Conservation (phyloP, 2,329 filamentous ascomycete genomes). For the Venturia pyrina region DNA sequence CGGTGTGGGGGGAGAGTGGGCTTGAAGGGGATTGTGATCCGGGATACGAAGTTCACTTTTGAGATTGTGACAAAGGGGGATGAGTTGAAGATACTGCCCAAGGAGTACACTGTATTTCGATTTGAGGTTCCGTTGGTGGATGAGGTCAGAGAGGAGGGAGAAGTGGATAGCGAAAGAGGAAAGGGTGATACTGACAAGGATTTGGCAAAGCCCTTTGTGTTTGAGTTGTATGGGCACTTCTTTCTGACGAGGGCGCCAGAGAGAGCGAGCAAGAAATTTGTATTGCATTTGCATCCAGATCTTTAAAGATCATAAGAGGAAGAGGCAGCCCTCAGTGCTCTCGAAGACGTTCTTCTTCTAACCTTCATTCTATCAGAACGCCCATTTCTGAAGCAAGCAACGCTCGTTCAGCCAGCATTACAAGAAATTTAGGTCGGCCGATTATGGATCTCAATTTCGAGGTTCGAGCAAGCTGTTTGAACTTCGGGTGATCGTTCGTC, state of each 20-base stretch:
- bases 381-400: background rate
- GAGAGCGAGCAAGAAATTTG: constrained; percentile 9
- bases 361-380: background rate
- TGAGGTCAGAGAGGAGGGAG: background rate
- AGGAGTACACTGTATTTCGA: constrained; percentile 79
- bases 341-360: background rate
- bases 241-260: constrained; percentile 9
- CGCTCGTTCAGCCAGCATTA: background rate
- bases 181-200: background rate
- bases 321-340: background rate
- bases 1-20: constrained; percentile 74
- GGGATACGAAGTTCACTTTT: constrained; percentile 79
- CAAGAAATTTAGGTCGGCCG: no score
- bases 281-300: constrained; percentile 9
- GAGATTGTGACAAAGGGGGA: constrained; percentile 68
- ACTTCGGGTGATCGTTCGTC: no score
- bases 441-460: no score
- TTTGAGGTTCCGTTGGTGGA: constrained; percentile 52
- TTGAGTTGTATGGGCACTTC: constrained; percentile 10
- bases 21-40: constrained; percentile 73
- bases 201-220: background rate
- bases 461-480: no score
- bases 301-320: background rate
- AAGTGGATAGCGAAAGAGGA: background rate
- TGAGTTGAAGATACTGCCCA: constrained; percentile 69